phyloP scores from a whole-genome alignment of 805 yeast genomes.

The Candida vaughaniae region DNA sequence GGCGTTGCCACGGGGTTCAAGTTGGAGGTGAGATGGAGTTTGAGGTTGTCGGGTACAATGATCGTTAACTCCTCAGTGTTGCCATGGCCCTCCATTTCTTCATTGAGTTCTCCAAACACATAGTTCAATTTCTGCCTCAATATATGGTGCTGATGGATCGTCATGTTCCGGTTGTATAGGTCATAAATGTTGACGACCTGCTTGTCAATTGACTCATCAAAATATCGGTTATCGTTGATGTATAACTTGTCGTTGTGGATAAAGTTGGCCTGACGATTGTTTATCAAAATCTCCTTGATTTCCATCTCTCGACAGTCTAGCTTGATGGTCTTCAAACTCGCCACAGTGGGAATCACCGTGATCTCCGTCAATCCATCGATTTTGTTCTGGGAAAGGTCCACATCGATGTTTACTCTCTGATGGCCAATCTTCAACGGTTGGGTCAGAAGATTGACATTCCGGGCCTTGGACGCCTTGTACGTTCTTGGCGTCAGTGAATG shows the following conservation, averaged over 20 bases:
- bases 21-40: slow-evolving; percentile 45
- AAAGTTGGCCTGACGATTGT: slow-evolving; percentile 51
- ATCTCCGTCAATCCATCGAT: slow-evolving; percentile 79
- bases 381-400: slow-evolving; percentile 62
- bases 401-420: slow-evolving; percentile 77
- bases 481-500: slow-evolving; percentile 18
- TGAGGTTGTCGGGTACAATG: slow-evolving; percentile 63
- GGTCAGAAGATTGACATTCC: slow-evolving; percentile 24
- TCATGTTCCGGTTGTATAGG: slow-evolving; percentile 37
- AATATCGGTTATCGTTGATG: slow-evolving; percentile 32
- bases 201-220: slow-evolving; percentile 24
- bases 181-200: slow-evolving; percentile 39
- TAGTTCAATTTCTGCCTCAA: slow-evolving; percentile 53
- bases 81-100: slow-evolving; percentile 27
- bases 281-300: slow-evolving; percentile 64
- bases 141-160: slow-evolving; percentile 58
- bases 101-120: slow-evolving; percentile 48
- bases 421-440: slow-evolving; percentile 74
- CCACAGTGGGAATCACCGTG: slow-evolving; percentile 69
- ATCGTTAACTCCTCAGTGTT: slow-evolving; percentile 66
- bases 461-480: slow-evolving; percentile 19
- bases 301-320: slow-evolving; percentile 80
- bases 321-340: slow-evolving; percentile 54
- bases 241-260: slow-evolving; percentile 54
- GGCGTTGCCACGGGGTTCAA: slow-evolving; percentile 25